Conservation (phyloP, 441 rosid species). For the Eruca vesicaria region DNA sequence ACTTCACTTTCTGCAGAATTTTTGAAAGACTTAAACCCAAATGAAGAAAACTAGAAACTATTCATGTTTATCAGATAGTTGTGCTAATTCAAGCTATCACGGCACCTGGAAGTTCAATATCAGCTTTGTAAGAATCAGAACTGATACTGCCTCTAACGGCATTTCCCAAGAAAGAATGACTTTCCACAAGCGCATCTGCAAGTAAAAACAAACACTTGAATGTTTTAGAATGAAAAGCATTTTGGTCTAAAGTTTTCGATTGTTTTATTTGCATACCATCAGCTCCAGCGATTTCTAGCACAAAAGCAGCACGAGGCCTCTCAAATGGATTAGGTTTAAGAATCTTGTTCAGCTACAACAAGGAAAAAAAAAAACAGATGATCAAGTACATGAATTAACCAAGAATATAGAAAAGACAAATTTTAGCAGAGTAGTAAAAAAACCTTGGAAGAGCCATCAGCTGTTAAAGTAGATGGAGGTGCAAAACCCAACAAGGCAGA, state of each 20-base stretch:
- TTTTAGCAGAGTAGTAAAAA: neutral
- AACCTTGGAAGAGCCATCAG: constrained; percentile 85
- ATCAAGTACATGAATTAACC: neutral
- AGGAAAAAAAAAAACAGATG: neutral
- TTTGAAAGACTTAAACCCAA: neutral
- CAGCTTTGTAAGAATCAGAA: constrained; percentile 47
- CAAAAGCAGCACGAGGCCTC: constrained; percentile 80
- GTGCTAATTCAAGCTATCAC: constrained; percentile 1
- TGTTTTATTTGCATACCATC: constrained; percentile 42
- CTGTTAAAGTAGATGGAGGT: constrained; percentile 64
- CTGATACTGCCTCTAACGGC: constrained; percentile 46
- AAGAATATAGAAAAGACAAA: neutral
- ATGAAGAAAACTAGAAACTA: neutral
- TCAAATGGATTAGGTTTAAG: constrained; percentile 81
- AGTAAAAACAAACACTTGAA: constrained; percentile 6
- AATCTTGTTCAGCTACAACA: constrained; percentile 81
- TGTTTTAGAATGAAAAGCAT: neutral
- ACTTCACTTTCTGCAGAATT: constrained; percentile 62
- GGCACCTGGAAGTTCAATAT: constrained; percentile 76
- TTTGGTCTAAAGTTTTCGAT: neutral
- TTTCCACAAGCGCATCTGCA: constrained; percentile 47
- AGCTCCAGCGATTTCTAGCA: constrained; percentile 75
- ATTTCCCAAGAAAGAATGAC: constrained; percentile 40
- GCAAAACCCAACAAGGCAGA: constrained; percentile 85
- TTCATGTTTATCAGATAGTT: neutral